These are phyloP conservation scores for Alternaria sp. DNA, from an alignment of 2,329 filamentous ascomycete species.

Conservation along the genomic window DNA sequence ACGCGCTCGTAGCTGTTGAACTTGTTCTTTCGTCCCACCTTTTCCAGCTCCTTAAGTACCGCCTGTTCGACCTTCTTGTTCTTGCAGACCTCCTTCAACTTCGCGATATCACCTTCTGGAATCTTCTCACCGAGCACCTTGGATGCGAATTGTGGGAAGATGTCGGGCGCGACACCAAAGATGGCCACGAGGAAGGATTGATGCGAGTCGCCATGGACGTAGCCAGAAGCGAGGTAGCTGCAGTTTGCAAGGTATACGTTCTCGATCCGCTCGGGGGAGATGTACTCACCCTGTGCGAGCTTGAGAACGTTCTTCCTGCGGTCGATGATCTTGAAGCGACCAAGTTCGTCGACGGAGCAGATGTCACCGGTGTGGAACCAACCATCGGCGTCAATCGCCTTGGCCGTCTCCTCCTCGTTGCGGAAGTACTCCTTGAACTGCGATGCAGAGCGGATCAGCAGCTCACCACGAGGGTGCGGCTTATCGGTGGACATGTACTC, in stretches of 20 bases:
- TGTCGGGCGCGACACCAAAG: slow-evolving; percentile 84
- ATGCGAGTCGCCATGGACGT: slow-evolving; percentile 87
- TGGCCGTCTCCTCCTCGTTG: slow-evolving; percentile 84
- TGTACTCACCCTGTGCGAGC: slow-evolving; percentile 96
- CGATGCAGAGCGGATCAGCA: slow-evolving; percentile 80
- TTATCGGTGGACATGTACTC: slow-evolving; percentile 89
- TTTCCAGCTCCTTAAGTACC: slow-evolving; percentile 78
- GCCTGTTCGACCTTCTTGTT: slow-evolving; percentile 76
- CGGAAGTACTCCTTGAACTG: slow-evolving; percentile 89
- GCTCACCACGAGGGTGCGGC: slow-evolving; percentile 87
- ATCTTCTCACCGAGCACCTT: slow-evolving; percentile 75
- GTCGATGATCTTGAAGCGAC: slow-evolving; percentile 91
- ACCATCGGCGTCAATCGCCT: slow-evolving; percentile 82
- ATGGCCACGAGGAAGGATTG: slow-evolving; percentile 84
- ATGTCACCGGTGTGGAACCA: slow-evolving; percentile 99
- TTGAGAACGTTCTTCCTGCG: slow-evolving; percentile 99
- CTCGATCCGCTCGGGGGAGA: slow-evolving; percentile 95
- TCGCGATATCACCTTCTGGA: slow-evolving; percentile 67
- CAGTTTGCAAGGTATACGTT: slow-evolving; percentile 88
- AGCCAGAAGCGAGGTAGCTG: slow-evolving; percentile 78
- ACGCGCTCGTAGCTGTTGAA: slow-evolving; percentile 92
- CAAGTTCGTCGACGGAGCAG: slow-evolving; percentile 79
- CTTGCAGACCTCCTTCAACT: slow-evolving; percentile 69
- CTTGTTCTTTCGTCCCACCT: slow-evolving; percentile 79
- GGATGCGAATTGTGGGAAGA: slow-evolving; percentile 80